A percentile compares a stretch with the other conserved stretches of the same genome.
phyloP scores from a whole-genome alignment of 202 grass and related monocot species.

The Carex arenaria region DNA sequence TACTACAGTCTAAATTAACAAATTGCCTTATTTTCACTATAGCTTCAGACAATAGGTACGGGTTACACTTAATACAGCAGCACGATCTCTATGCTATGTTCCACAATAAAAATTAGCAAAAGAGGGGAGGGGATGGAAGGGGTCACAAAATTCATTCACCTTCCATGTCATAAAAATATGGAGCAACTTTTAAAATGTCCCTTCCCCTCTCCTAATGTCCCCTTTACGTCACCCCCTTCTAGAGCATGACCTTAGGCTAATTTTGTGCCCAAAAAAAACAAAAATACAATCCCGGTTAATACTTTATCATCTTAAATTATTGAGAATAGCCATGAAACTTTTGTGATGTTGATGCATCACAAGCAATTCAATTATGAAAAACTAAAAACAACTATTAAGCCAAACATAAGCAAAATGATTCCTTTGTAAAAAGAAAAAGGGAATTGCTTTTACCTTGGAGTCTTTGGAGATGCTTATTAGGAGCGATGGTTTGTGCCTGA shows the following conservation, averaged over 20 bases:
- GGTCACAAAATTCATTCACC: neutral
- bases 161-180: neutral
- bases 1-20: neutral
- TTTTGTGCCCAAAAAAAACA: neutral
- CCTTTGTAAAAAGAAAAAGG: neutral
- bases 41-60: neutral
- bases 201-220: neutral
- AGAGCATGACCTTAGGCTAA: neutral
- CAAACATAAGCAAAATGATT: neutral
- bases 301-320: neutral
- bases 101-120: too few species aligned
- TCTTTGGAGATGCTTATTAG: slow-evolving; percentile 87
- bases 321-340: neutral
- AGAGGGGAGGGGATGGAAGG: neutral
- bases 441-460: slow-evolving; percentile 51
- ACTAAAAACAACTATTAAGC: neutral
- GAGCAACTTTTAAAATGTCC: neutral
- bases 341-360: neutral
- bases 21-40: neutral
- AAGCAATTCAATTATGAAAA: neutral
- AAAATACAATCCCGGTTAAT: neutral
- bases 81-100: neutral
- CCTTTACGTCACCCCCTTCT: neutral
- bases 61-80: neutral
- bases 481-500: slow-evolving; percentile 80